These are phyloP conservation scores for Candida tammaniensis DNA, from an alignment of 805 yeast species.

Conservation along the genomic window DNA sequence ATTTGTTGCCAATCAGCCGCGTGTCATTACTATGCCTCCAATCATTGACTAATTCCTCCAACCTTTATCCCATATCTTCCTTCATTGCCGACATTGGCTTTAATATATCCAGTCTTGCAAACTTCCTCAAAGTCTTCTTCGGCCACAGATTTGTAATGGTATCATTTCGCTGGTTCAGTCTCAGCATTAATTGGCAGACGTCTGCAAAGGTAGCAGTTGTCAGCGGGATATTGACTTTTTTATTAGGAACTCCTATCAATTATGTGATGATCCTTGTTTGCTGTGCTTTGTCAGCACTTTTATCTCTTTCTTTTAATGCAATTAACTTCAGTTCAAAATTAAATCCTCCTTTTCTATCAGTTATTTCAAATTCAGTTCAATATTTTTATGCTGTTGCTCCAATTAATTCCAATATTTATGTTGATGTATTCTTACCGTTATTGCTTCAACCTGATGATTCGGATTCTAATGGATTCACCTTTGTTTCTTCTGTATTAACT, in stretches of 20 bases:
- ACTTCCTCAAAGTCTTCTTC: conserved; percentile 1
- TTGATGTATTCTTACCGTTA: conserved; percentile 4
- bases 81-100: conserved; percentile 6
- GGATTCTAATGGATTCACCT: no score
- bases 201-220: no score
- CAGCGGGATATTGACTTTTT: no score
- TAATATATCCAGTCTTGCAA: neutral
- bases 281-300: neutral
- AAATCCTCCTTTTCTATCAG: conserved; percentile 3
- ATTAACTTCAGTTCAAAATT: neutral
- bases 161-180: conserved; percentile 1
- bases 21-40: conserved; percentile 1
- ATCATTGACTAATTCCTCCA: conserved; percentile 4
- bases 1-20: conserved; percentile 3
- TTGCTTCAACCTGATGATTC: conserved; percentile 2
- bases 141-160: conserved; percentile 1
- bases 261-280: no score
- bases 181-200: conserved; percentile 1
- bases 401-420: conserved; percentile 1
- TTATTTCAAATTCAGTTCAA: conserved; percentile 1
- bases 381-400: conserved; percentile 3
- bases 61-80: conserved; percentile 2
- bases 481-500: no score
- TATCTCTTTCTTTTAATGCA: conserved; percentile 3
- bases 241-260: no score